These are phyloP conservation scores for Phytophthora sansomeana DNA, from an alignment of 352 stramenopile species.

Conservation along the genomic window DNA sequence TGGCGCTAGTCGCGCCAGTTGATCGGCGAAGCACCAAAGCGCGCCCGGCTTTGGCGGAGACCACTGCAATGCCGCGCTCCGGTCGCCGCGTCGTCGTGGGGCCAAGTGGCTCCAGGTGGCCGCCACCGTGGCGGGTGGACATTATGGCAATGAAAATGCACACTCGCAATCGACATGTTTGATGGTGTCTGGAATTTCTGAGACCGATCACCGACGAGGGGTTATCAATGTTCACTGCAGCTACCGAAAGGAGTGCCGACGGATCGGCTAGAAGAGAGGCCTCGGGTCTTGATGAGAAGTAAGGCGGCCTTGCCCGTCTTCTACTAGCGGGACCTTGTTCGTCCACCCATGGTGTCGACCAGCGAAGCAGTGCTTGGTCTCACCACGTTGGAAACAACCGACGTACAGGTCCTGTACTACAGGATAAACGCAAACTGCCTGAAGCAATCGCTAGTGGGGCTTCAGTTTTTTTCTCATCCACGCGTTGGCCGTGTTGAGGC, in stretches of 20 bases:
- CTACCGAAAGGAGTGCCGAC: no score
- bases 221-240: no score
- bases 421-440: no score
- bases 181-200: not conserved
- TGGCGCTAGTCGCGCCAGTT: conserved; percentile 5
- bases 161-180: no score
- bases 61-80: conserved; percentile 3
- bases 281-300: not conserved
- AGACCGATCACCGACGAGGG: not conserved
- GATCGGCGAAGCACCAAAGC: not conserved
- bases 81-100: not conserved
- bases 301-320: not conserved
- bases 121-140: no score
- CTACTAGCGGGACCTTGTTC: not conserved
- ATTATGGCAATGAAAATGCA: no score
- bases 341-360: no score
- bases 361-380: no score
- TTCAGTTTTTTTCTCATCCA: not conserved
- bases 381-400: no score
- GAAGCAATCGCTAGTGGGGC: not conserved
- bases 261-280: not conserved
- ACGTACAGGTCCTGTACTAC: no score
- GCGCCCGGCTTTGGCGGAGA: not conserved
- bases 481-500: not conserved
- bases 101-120: not conserved